phyloP scores from a whole-genome alignment of 768 basidiomycete genomes.

The Phallus indusiatus region DNA sequence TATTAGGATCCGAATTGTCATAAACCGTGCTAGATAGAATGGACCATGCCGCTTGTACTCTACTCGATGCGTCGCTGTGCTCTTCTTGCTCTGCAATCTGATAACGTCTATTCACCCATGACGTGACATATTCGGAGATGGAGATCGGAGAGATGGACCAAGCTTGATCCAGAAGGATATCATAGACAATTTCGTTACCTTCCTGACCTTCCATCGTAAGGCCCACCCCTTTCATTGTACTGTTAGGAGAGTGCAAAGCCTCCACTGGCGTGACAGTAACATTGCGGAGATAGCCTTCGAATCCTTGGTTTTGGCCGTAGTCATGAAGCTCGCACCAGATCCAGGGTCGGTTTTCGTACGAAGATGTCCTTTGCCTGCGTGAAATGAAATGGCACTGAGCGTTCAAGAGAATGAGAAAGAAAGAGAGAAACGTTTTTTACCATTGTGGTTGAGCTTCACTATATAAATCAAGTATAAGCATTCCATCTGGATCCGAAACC shows the following conservation, averaged over 20 bases:
- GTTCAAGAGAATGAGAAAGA: not conserved
- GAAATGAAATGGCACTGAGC: not conserved
- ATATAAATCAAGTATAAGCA: constrained; percentile 34
- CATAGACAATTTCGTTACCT: constrained; percentile 36
- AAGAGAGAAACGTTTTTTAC: constrained; percentile 9
- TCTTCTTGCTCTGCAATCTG: constrained; percentile 8
- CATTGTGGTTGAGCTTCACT: constrained; percentile 33
- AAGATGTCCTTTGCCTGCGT: constrained; percentile 21
- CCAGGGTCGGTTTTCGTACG: constrained; percentile 32
- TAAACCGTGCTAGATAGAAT: constrained; percentile 30
- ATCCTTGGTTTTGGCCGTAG: constrained; percentile 30
- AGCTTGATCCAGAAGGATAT: constrained; percentile 31
- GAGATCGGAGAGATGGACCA: constrained; percentile 28
- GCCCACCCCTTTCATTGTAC: constrained; percentile 30
- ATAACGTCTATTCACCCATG: constrained; percentile 30
- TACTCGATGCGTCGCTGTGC: constrained; percentile 15
- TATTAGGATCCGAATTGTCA: constrained; percentile 24
- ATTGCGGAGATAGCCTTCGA: constrained; percentile 29
- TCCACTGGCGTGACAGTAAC: constrained; percentile 23
- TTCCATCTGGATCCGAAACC: constrained; percentile 25
- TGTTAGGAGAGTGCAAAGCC: constrained; percentile 22
- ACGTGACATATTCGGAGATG: constrained; percentile 22
- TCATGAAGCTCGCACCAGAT: constrained; percentile 34
- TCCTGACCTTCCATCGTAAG: constrained; percentile 32
- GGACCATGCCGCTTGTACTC: constrained; percentile 25